These are phyloP conservation scores for Chytriomyces confervae DNA, from an alignment of 192 early-diverging fungal genomes.

Conservation along the genomic window DNA sequence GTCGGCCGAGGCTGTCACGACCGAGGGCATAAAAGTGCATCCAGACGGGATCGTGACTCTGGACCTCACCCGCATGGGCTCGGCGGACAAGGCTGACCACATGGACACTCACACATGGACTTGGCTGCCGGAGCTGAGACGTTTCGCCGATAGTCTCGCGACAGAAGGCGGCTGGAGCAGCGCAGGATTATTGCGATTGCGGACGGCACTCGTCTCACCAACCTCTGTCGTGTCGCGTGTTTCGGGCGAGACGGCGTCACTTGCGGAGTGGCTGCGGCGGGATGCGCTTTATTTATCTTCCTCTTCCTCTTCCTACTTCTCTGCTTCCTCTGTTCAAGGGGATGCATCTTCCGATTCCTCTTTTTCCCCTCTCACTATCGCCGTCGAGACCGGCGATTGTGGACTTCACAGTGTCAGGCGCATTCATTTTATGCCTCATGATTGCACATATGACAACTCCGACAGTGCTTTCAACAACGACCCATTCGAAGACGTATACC, in stretches of 20 bases:
- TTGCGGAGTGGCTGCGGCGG: conserved; percentile 13
- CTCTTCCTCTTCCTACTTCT: neutral
- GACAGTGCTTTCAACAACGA: neutral
- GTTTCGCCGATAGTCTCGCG: too few species aligned
- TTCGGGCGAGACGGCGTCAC: neutral
- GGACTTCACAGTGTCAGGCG: neutral
- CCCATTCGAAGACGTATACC: neutral
- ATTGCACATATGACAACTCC: too few species aligned
- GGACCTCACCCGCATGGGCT: too few species aligned
- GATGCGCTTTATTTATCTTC: neutral
- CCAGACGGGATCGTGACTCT: too few species aligned
- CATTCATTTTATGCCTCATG: neutral
- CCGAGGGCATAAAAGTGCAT: too few species aligned
- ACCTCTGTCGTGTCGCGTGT: neutral
- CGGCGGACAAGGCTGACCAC: too few species aligned
- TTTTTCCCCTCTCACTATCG: neutral
- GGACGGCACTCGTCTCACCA: too few species aligned
- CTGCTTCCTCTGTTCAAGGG: neutral
- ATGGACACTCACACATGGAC: too few species aligned
- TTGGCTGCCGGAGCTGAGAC: too few species aligned
- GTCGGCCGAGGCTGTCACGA: too few species aligned
- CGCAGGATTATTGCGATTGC: too few species aligned
- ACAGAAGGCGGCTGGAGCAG: too few species aligned
- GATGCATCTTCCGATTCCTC: neutral
- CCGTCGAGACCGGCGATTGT: conserved; percentile 23